These are phyloP conservation scores for Fomitiporia mediterranea DNA, from an alignment of 1,284 basidiomycete species.

Conservation along the genomic window DNA sequence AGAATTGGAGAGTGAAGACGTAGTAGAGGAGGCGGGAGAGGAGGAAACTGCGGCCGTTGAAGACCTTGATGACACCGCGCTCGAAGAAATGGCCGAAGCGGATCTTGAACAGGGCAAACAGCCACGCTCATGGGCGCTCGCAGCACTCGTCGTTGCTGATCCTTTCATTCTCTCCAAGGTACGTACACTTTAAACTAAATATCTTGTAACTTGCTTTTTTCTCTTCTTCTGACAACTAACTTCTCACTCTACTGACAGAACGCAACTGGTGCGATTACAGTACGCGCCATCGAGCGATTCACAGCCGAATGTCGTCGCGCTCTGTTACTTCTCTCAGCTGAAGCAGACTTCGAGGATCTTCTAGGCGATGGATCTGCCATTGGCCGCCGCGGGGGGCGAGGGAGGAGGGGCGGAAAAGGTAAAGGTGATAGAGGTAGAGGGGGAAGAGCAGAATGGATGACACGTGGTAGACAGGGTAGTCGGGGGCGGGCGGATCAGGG, in stretches of 20 bases:
- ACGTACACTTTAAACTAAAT: too few species aligned
- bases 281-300: constrained; percentile 24
- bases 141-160: constrained; percentile 37
- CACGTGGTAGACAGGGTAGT: background rate
- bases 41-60: constrained; percentile 8
- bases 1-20: background rate
- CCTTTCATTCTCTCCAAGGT: constrained; percentile 48
- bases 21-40: background rate
- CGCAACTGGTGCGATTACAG: constrained; percentile 26
- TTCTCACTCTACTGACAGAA: constrained; percentile 29
- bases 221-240: background rate
- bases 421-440: background rate
- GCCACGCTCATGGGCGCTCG: constrained; percentile 22
- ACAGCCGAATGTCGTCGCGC: constrained; percentile 24
- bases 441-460: background rate
- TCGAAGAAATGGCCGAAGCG: constrained; percentile 13
- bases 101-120: constrained; percentile 15
- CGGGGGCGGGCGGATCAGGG: background rate
- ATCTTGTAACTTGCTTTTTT: background rate
- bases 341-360: constrained; percentile 7
- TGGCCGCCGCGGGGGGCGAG: background rate
- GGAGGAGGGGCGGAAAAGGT: background rate
- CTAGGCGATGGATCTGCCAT: constrained; percentile 8
- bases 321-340: constrained; percentile 2
- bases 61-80: constrained; percentile 18